These are phyloP conservation scores for Pseudogymnoascus sp. DNA, from an alignment of 2,329 filamentous ascomycete species.

Conservation along the genomic window DNA sequence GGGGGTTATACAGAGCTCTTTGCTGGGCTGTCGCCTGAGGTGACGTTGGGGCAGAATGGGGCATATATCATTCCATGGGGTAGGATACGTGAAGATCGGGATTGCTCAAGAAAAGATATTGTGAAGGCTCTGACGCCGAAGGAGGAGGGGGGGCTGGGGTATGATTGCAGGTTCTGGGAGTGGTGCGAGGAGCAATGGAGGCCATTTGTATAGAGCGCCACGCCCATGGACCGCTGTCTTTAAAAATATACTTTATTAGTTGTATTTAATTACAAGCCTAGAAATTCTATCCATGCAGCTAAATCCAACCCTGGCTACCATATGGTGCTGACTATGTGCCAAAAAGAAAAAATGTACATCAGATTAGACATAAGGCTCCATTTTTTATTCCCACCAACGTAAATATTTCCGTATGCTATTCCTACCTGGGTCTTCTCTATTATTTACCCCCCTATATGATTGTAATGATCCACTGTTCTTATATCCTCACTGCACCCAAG, in stretches of 20 bases:
- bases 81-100: conserved; percentile 30
- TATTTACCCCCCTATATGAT: no score
- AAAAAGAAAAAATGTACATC: neutral
- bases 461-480: no score
- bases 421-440: no score
- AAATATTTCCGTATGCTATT: neutral
- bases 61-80: conserved; percentile 21
- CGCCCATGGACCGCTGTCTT: neutral
- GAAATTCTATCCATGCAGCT: neutral
- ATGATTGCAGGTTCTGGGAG: conserved; percentile 17
- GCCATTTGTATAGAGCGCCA: neutral
- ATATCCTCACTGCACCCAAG: no score
- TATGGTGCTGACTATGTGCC: neutral
- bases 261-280: neutral
- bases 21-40: conserved; percentile 13
- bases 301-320: neutral
- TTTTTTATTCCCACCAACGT: neutral
- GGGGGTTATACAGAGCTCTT: conserved; percentile 20
- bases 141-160: conserved; percentile 18
- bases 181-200: conserved; percentile 18
- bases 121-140: conserved; percentile 13
- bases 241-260: neutral
- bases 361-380: neutral
- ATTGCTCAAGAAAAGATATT: conserved; percentile 15
- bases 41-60: conserved; percentile 15